Evolutionary conservation across 306 rosid genomes (phyloP), one percentile per base, ranked within the genome.

Genomic region (cucumber (Cucumis sativus)): DNA sequence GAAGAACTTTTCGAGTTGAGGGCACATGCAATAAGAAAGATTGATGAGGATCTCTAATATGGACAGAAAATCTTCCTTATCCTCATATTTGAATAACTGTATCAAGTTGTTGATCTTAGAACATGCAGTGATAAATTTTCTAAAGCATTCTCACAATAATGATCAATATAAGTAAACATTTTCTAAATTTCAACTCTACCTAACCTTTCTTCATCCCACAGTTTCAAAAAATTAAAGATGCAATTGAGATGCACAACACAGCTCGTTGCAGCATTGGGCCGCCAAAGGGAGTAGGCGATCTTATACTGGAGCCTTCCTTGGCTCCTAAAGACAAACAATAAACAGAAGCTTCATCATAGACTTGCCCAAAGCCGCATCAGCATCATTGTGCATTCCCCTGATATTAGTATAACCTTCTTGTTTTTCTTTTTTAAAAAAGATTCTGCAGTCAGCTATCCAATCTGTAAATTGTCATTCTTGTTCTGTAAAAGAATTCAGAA

Each of bases 181-280:
- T 45, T 45, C 58, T 16, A 28, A 72, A 7, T 72, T 28, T 33
- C 6, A 10, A 54, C 63, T 33, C 57, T 56, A n/a, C 23, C 40
- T 15, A 59, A 76, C 30, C 21, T 16, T 59, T 76, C 25, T 20
- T 8, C 57, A 14, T 58, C 56, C 35, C 70, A 74, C 97, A 96
- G 99, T 91, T 96, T 83, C 99, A 96, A 87, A 96, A 89, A 82
- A 85, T 96, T 84, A 96, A 92, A 89, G 99, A 96, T 60, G 98
- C 99, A 61, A 88, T 96, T 57, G 55, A 74, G 86, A 86, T 74
- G 60, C 99, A 96, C 85, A 96, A 86, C 88, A 96, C 99, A 21
- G 98, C 89, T 78, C 89, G 99, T 55, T 92, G 98, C 96, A 96
- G 98, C 88, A 96, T 96, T 57, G 99, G 99, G 75, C 96, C 97